phyloP scores from a whole-genome alignment of 2,329 filamentous ascomycete species.

The Sporothrix sp. region DNA sequence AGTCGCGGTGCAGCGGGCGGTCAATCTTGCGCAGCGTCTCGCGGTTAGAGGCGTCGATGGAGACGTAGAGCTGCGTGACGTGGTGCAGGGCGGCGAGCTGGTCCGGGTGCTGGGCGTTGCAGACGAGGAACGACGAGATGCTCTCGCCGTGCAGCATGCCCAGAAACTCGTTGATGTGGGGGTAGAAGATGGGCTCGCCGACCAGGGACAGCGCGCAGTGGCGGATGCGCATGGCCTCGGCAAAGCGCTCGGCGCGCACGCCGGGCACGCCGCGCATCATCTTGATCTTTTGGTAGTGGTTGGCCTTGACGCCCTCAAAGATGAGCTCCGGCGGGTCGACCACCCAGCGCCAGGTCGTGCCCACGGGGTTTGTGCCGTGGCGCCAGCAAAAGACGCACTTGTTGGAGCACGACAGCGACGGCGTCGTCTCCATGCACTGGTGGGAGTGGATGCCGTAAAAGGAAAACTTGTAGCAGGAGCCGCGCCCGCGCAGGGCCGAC shows the following conservation, averaged over 20 bases:
- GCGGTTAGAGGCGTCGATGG: conserved; percentile 86
- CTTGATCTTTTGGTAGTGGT: conserved; percentile 96
- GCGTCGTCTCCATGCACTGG: conserved; percentile 96
- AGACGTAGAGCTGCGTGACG: conserved; percentile 93
- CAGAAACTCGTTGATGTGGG: conserved; percentile 89
- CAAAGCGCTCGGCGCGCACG: conserved; percentile 81
- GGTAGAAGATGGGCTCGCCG: conserved; percentile 98
- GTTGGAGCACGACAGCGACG: conserved; percentile 90
- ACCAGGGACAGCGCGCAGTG: conserved; percentile 90
- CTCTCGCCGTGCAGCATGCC: conserved; percentile 72
- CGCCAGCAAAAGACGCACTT: conserved; percentile 99
- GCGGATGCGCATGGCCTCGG: conserved; percentile 83
- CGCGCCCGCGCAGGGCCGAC: conserved; percentile 82
- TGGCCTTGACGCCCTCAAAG: conserved; percentile 79
- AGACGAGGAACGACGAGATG: conserved; percentile 91
- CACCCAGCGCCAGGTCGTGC: conserved; percentile 93
- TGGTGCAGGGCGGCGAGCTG: conserved; percentile 72
- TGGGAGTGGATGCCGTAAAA: conserved; percentile 97
- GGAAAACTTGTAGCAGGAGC: conserved; percentile 94
- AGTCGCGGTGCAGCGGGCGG: conserved; percentile 84
- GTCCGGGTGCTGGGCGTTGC: conserved; percentile 93
- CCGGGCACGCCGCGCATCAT: conserved; percentile 92
- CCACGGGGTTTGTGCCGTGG: conserved; percentile 93
- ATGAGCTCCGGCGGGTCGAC: conserved; percentile 86
- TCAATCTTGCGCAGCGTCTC: conserved; percentile 84